phyloP scores from a whole-genome alignment of 805 yeast species.

The Saccharomycopsis vini region DNA sequence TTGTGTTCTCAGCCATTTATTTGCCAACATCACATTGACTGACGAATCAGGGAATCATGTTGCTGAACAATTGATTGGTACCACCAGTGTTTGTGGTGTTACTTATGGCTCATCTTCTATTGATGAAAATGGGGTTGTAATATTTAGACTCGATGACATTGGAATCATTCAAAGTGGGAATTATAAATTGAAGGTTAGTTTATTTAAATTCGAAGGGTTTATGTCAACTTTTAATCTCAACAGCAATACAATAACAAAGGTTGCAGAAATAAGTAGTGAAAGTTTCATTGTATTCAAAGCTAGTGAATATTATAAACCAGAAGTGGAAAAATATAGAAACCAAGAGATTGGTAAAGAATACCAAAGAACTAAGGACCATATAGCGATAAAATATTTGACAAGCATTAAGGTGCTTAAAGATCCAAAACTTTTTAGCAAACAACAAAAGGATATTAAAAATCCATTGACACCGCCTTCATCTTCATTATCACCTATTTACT shows the following conservation, averaged over 20 bases:
- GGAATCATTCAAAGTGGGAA: slow-evolving; percentile 3
- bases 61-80: slow-evolving; percentile 1
- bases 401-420: too few species aligned
- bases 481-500: too few species aligned
- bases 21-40: background rate
- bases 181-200: background rate
- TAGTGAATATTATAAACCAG: slow-evolving; percentile 2
- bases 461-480: too few species aligned
- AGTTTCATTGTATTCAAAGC: slow-evolving; percentile 2
- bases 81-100: slow-evolving; percentile 3
- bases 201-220: slow-evolving; percentile 4
- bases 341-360: too few species aligned
- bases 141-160: slow-evolving; percentile 1
- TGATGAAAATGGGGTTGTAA: background rate
- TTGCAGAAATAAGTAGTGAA: background rate
- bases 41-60: background rate
- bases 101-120: background rate
- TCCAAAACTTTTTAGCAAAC: too few species aligned
- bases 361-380: too few species aligned
- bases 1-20: too few species aligned
- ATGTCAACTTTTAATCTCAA: background rate
- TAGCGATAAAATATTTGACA: too few species aligned
- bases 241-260: background rate
- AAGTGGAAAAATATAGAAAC: background rate
- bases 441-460: too few species aligned